A percentile compares a stretch with the other conserved stretches of the same genome.
phyloP scores from a whole-genome alignment of 2,329 filamentous ascomycete genomes.

The Phialophora macrospora region DNA sequence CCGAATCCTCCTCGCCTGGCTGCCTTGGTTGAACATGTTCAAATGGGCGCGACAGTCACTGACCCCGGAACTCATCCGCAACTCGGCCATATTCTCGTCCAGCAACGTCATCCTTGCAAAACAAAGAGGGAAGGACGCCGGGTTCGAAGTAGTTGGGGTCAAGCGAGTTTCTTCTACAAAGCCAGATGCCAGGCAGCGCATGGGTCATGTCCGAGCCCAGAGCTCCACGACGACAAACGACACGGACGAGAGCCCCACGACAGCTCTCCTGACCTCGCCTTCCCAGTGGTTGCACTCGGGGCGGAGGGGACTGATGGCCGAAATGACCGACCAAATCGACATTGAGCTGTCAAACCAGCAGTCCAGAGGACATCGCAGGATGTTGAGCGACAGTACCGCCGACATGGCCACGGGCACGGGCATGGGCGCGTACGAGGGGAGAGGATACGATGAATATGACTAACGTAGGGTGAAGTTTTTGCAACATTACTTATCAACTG shows the following conservation, averaged over 20 bases:
- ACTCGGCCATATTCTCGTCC: not conserved
- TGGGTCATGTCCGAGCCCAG: not conserved
- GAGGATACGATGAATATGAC: not conserved
- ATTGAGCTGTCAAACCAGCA: not conserved
- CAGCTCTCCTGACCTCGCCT: not conserved
- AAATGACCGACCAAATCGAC: not conserved
- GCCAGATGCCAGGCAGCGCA: not conserved
- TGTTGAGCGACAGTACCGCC: not conserved
- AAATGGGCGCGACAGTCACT: slow-evolving; percentile 21
- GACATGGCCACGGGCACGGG: not conserved
- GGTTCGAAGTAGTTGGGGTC: not conserved
- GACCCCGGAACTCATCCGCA: not conserved
- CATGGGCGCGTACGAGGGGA: not conserved
- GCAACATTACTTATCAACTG: not conserved
- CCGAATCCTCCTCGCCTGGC: slow-evolving; percentile 24
- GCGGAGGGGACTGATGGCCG: not conserved
- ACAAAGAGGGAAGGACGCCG: not conserved
- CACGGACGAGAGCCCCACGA: not conserved
- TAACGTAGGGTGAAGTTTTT: not conserved
- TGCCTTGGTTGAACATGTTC: slow-evolving; percentile 24
- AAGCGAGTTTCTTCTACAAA: not conserved
- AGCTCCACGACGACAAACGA: not conserved
- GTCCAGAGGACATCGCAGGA: not conserved
- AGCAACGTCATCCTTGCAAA: not conserved
- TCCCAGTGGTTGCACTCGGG: not conserved